These are phyloP conservation scores for Trametes hirsuta DNA, from an alignment of 1,284 basidiomycete species.

Conservation along the genomic window DNA sequence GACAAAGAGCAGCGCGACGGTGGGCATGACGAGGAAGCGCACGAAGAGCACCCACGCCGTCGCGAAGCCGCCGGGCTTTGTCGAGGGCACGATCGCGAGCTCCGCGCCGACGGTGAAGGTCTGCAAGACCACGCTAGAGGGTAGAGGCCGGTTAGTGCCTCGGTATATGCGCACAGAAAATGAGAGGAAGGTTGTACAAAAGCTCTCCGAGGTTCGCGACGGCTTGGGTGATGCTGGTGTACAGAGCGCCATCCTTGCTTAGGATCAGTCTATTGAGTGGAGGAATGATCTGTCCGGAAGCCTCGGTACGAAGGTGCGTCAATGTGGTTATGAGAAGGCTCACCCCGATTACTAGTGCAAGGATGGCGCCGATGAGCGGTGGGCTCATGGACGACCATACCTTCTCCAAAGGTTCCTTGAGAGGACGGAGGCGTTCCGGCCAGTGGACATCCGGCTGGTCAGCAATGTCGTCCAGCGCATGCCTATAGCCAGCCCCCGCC, in stretches of 20 bases:
- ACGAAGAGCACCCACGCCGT: constrained; percentile 32
- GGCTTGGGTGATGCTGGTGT: constrained; percentile 31
- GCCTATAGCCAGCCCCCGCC: constrained; percentile 4
- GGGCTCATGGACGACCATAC: constrained; percentile 28
- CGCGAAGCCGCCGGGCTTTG: constrained; percentile 27
- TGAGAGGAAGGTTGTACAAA: constrained; percentile 27
- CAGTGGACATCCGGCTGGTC: constrained; percentile 32
- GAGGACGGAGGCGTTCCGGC: constrained; percentile 22
- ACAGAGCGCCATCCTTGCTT: constrained; percentile 29
- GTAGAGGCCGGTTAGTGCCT: too few species aligned
- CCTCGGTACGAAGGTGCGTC: neutral
- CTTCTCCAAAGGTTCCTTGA: constrained; percentile 30
- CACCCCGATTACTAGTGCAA: constrained; percentile 36
- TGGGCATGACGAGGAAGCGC: constrained; percentile 36
- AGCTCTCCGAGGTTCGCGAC: constrained; percentile 36
- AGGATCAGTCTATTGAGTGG: constrained; percentile 30
- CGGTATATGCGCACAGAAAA: neutral
- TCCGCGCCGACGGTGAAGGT: constrained; percentile 37
- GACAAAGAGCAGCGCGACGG: constrained; percentile 33
- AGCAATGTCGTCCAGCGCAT: constrained; percentile 29
- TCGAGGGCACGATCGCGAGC: constrained; percentile 32
- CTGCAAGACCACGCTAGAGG: constrained; percentile 33
- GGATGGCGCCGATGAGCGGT: constrained; percentile 34
- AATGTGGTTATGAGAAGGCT: neutral
- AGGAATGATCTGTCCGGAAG: constrained; percentile 28